A percentile compares a stretch with the other conserved stretches of the same genome.
phyloP scores from a whole-genome alignment of 192 early-diverging fungal genomes.

The Coemansia sp. region DNA sequence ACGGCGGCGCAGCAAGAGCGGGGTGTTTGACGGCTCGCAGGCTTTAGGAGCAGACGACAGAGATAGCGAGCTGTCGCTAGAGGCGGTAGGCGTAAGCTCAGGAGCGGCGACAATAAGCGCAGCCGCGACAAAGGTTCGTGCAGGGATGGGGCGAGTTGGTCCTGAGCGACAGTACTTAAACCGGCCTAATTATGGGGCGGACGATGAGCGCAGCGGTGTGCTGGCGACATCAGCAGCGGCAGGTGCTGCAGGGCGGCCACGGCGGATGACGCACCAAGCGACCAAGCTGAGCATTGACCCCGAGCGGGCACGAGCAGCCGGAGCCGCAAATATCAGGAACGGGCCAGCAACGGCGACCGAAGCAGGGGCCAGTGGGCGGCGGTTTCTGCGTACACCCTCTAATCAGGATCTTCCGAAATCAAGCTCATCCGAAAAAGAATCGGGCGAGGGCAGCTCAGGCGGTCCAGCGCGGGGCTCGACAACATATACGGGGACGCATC shows the following conservation, averaged over 20 bases:
- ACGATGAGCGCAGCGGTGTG: constrained; percentile 18
- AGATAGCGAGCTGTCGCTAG: neutral
- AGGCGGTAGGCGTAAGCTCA: constrained; percentile 6
- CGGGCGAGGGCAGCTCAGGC: constrained; percentile 4
- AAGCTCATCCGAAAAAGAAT: constrained; percentile 36
- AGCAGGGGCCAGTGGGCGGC: constrained; percentile 19
- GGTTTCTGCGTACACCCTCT: constrained; percentile 35
- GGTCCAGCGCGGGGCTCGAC: constrained; percentile 4
- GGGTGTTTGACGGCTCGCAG: constrained; percentile 38
- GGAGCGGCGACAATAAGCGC: constrained; percentile 42
- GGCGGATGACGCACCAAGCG: constrained; percentile 53
- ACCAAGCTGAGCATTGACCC: constrained; percentile 44
- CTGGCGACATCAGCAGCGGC: constrained; percentile 43
- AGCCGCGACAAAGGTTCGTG: constrained; percentile 28
- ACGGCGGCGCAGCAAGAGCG: constrained; percentile 45
- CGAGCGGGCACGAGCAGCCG: constrained; percentile 31
- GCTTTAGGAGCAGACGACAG: constrained; percentile 10
- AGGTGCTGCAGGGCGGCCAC: constrained; percentile 44
- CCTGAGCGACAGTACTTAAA: constrained; percentile 26
- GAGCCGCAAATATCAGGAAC: constrained; percentile 12
- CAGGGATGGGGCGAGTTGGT: constrained; percentile 19
- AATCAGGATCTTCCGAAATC: constrained; percentile 15
- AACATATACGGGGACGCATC: constrained; percentile 17
- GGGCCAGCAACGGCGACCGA: constrained; percentile 38
- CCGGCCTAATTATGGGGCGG: constrained; percentile 12